phyloP scores from a whole-genome alignment of 2,329 filamentous ascomycete genomes.

The Helotiales sp. region DNA sequence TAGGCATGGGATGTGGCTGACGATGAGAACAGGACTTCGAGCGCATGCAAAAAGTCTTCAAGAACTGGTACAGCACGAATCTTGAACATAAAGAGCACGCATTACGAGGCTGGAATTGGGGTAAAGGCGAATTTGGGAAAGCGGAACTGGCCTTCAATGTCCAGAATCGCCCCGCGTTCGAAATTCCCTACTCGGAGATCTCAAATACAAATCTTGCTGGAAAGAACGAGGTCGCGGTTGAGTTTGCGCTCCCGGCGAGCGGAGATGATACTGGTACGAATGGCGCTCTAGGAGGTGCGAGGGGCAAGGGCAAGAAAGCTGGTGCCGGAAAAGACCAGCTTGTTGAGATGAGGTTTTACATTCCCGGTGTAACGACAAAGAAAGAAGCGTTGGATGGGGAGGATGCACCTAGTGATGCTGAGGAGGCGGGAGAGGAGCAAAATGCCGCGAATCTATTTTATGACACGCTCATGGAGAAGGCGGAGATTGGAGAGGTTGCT shows the following conservation, averaged over 20 bases:
- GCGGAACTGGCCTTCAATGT: constrained; percentile 96
- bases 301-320: constrained; percentile 81
- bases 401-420: constrained; percentile 63
- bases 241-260: constrained; percentile 78
- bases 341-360: constrained; percentile 98
- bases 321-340: constrained; percentile 88
- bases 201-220: constrained; percentile 97
- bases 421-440: constrained; percentile 72
- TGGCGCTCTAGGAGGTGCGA: constrained; percentile 70
- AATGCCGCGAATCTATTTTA: constrained; percentile 98
- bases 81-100: constrained; percentile 94
- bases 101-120: constrained; percentile 98
- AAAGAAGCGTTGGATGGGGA: constrained; percentile 64
- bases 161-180: constrained; percentile 93
- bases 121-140: constrained; percentile 95
- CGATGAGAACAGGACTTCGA: constrained; percentile 69
- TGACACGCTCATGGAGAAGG: constrained; percentile 96
- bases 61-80: constrained; percentile 95
- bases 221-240: constrained; percentile 95
- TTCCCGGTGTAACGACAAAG: constrained; percentile 84
- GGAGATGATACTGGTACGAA: constrained; percentile 72
- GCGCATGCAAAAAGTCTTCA: constrained; percentile 88
- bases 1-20: too few species aligned
- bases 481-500: constrained; percentile 98
- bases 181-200: constrained; percentile 95